Base-by-base conservation (phyloP, 2,329 filamentous ascomycete species). In the Hypomyces perniciosus region DNA sequence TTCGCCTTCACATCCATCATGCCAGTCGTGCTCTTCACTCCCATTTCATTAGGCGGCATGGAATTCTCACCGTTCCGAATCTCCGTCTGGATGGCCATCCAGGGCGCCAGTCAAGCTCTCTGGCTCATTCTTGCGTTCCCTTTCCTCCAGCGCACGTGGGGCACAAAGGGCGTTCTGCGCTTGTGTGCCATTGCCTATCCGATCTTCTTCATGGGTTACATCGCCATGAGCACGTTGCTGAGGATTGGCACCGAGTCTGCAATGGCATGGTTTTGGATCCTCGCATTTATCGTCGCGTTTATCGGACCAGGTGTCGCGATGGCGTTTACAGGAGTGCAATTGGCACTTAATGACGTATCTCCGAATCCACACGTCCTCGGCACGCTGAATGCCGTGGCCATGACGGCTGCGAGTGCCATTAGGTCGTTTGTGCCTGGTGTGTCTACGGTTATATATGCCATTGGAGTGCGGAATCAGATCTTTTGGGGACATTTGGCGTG, bases 61-160 rank as follows among this genome's bases (percentile, higher is more conserved):
- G 79, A 75, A 3, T 85, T 90, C 64, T 67, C 73, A 0, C 72
- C 84, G 0, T 62, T 78, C 4, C 75, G 80, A 47, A 92, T 90
- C 55, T 84, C 85, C 1, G 58, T 82, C 2, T 79, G 85, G 67
- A 78, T 92, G 69, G 80, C 75, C 1, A 51, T 84, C 1, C 78
- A 76, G 26, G 88, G 88, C 9, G 68, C 79, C 12, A 75, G 80
- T 4, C 88, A 92, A 65, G 81, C 85, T 1, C 51, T 79, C 6
- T 92, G 87, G 86, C 77, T 90, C 2, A 72, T 92, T 0, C 55
- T 88, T 10, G 71, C 77, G 31, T 91, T 92, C 61, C 86, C 88
- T 1, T 70, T 74, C 0, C 65, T 92, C 1, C 87, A 92, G 61
- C 71, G 67, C 34, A 78, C 79, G 20, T 64, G 83, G 26, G 86